Conservation (phyloP, 371 early-diverging fungal species). For the Rhizopus stolonifer region DNA sequence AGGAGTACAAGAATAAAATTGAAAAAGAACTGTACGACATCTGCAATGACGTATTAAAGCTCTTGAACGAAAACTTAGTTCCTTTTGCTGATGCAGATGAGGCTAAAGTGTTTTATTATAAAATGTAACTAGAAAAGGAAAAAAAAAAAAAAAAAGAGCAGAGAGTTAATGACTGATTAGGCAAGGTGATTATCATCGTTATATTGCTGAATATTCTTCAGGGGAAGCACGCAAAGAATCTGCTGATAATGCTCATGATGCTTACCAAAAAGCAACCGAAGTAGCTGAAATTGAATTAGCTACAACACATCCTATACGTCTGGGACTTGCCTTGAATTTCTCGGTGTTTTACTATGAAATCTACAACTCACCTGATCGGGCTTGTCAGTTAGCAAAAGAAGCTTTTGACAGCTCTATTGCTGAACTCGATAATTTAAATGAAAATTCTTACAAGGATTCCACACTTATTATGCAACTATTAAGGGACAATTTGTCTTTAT, state of each 20-base stretch:
- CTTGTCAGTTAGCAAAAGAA: conserved; percentile 98
- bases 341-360: conserved; percentile 99
- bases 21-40: conserved; percentile 93
- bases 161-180: too few species aligned
- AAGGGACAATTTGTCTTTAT: conserved; percentile 99
- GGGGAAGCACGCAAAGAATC: conserved; percentile 85
- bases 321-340: conserved; percentile 99
- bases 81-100: conserved; percentile 85
- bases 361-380: conserved; percentile 96
- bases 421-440: conserved; percentile 97
- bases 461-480: conserved; percentile 99
- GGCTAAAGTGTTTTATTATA: conserved; percentile 98
- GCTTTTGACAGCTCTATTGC: conserved; percentile 99
- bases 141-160: too few species aligned
- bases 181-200: conserved; percentile 99
- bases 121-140: conserved; percentile 76
- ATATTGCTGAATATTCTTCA: conserved; percentile 96
- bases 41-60: conserved; percentile 93
- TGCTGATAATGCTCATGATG: conserved; percentile 85
- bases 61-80: conserved; percentile 89
- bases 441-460: conserved; percentile 99
- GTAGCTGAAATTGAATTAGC: conserved; percentile 92
- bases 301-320: conserved; percentile 98
- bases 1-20: conserved; percentile 88
- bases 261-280: conserved; percentile 95